These are phyloP conservation scores for Solanum pinnatisectum DNA, from an alignment of 257 asterid species.

Conservation along the genomic window DNA sequence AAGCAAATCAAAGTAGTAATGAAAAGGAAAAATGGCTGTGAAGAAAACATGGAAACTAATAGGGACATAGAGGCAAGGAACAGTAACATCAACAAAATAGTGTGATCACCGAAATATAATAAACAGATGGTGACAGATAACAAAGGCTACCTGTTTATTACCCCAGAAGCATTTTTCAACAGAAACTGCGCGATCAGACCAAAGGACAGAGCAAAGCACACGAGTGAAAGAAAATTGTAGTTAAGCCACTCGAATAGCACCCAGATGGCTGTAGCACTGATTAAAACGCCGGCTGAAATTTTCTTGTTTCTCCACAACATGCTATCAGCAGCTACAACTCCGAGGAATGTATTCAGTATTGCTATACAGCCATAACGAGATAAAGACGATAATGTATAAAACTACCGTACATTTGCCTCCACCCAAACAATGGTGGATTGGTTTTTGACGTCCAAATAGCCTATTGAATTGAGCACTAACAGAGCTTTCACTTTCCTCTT, in stretches of 20 bases:
- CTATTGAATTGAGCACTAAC: conserved; percentile 35
- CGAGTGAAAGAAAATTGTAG: conserved; percentile 12
- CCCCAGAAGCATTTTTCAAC: conserved; percentile 57
- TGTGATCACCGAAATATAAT: background rate
- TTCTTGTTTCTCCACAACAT: conserved; percentile 20
- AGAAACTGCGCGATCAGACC: conserved; percentile 54
- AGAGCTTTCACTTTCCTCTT: conserved; percentile 33
- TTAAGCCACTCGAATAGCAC: conserved; percentile 22
- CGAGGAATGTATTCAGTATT: background rate
- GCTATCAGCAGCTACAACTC: conserved; percentile 14
- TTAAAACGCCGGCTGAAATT: conserved; percentile 10
- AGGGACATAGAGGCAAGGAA: background rate
- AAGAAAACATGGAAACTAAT: background rate
- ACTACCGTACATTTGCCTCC: conserved; percentile 67
- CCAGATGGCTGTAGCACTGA: conserved; percentile 10
- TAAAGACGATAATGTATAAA: background rate
- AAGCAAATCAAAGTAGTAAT: background rate
- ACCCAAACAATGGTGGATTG: conserved; percentile 68
- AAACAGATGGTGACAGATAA: background rate
- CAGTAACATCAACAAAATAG: background rate
- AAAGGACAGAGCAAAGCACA: conserved; percentile 41
- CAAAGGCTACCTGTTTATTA: conserved; percentile 31
- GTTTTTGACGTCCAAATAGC: conserved; percentile 80
- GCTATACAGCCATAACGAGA: background rate
- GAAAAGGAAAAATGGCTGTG: background rate